Evolutionary conservation across 1,284 basidiomycete species (phyloP), one percentile per base, ranked within the genome.

Genomic region (Cutaneotrichosporon sp.): DNA sequence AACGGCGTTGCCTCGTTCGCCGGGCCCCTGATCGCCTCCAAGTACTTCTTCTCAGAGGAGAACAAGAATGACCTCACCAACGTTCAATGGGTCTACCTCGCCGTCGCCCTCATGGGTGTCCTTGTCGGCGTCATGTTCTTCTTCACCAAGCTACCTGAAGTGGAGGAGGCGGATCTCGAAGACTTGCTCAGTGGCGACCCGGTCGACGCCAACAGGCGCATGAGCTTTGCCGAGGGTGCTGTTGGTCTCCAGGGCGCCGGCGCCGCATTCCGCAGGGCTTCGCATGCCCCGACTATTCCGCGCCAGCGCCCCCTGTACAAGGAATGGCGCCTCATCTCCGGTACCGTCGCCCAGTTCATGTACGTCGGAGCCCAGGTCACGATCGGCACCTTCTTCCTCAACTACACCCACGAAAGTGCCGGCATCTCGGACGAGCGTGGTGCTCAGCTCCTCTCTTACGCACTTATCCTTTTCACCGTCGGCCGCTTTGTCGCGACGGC

Each of bases 31-130:
- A 90, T 90, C 63, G 87, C 86, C 20, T 83, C 84, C 16, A 72
- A 76, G 63, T 87, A 83, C 78, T 89, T 89, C 77, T 87, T 87
- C 78, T 76, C 73, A 6, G 85, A 81, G 3, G 79, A 74, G 49
- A 83, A 87, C 67, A 79, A 79, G 5, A 79, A 75, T 39, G 78
- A 77, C 29, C 79, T 88, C 31, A 81, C 80, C 60, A 87, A 81
- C 39, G 84, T 90, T 14, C 86, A 89, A 76, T 89, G 84, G 82
- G 86, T 88, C 34, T 89, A 90, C 71, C 82, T 89, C 33, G 86
- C 84, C 14, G 86, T 89, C 31, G 62, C 85, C 7, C 81, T 79
- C 20, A 65, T 72, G 56, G 71, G 72, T 55, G 63, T 82, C 33
- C 60, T 80, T 22, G 79, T 89, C 43, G 86, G 85, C 61, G 63